Evolutionary conservation across 2,329 filamentous ascomycete genomes (phyloP).

Genomic region (Pseudogymnoascus sp.): DNA sequence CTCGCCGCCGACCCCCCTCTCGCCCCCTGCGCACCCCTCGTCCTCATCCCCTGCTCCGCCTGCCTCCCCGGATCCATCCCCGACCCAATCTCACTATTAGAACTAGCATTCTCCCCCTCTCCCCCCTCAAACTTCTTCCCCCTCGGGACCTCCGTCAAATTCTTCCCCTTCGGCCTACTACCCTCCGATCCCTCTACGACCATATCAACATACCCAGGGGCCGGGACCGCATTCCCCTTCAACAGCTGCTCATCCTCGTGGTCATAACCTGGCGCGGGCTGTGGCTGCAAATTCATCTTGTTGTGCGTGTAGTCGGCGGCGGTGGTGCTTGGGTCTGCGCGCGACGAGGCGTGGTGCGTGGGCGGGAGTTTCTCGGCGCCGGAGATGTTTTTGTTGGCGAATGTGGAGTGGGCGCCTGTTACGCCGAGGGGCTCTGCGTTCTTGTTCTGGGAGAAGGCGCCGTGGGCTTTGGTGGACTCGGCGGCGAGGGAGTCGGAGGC

Average conservation of each 20-base stretch:
- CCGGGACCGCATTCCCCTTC: slow-evolving; percentile 16
- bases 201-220: slow-evolving; percentile 24
- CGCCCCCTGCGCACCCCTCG: not conserved
- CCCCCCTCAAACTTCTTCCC: slow-evolving; percentile 18
- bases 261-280: slow-evolving; percentile 9
- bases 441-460: slow-evolving; percentile 54
- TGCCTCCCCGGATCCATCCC: slow-evolving; percentile 40
- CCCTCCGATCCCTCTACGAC: slow-evolving; percentile 6
- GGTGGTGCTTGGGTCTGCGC: slow-evolving; percentile 11
- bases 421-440: slow-evolving; percentile 43
- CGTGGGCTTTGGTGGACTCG: slow-evolving; percentile 56
- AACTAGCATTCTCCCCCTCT: slow-evolving; percentile 27
- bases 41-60: slow-evolving; percentile 32
- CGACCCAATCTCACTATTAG: slow-evolving; percentile 37
- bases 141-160: slow-evolving; percentile 24
- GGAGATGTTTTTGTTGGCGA: slow-evolving; percentile 49
- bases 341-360: slow-evolving; percentile 11
- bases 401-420: slow-evolving; percentile 44
- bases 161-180: slow-evolving; percentile 23
- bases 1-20: not conserved
- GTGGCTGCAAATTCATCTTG: slow-evolving; percentile 12
- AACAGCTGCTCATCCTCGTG: slow-evolving; percentile 11
- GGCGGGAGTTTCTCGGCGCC: slow-evolving; percentile 43
- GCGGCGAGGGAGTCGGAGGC: slow-evolving; percentile 66
- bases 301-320: slow-evolving; percentile 7